These are phyloP conservation scores for Huntiella abstrusa DNA, from an alignment of 2,329 filamentous ascomycete species.

Conservation along the genomic window DNA sequence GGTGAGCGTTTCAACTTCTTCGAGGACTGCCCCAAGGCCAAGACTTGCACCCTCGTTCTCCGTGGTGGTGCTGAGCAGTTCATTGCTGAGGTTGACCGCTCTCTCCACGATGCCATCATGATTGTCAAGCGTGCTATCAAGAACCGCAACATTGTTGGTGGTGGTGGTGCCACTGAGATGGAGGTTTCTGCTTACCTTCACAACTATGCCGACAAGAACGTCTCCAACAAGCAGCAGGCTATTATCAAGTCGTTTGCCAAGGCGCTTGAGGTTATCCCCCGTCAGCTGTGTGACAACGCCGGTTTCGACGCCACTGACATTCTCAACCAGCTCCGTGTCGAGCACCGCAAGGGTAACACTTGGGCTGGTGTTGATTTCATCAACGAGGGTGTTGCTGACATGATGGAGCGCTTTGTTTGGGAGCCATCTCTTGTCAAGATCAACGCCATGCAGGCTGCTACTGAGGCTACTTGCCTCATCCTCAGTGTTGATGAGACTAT, in stretches of 20 bases:
- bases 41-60: constrained; percentile 90
- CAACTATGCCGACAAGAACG: constrained; percentile 77
- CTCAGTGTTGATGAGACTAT: constrained; percentile 96
- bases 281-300: constrained; percentile 95
- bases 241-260: constrained; percentile 98
- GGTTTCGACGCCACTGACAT: constrained; percentile 98
- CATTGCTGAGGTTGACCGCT: constrained; percentile 95
- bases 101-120: constrained; percentile 98
- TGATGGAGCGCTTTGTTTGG: constrained; percentile 93
- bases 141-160: constrained; percentile 86
- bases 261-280: constrained; percentile 87
- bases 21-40: constrained; percentile 82
- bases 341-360: constrained; percentile 79
- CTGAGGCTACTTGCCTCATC: constrained; percentile 89
- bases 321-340: constrained; percentile 84
- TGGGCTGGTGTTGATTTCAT: constrained; percentile 96
- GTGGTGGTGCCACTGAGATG: constrained; percentile 91
- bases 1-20: constrained; percentile 98
- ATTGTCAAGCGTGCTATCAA: constrained; percentile 96
- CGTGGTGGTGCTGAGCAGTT: constrained; percentile 96
- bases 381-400: constrained; percentile 80
- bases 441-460: constrained; percentile 90
- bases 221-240: constrained; percentile 86
- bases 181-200: constrained; percentile 89
- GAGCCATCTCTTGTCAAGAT: constrained; percentile 91